phyloP scores from a whole-genome alignment of 208 protist species.

The Crithidia fasciculata region DNA sequence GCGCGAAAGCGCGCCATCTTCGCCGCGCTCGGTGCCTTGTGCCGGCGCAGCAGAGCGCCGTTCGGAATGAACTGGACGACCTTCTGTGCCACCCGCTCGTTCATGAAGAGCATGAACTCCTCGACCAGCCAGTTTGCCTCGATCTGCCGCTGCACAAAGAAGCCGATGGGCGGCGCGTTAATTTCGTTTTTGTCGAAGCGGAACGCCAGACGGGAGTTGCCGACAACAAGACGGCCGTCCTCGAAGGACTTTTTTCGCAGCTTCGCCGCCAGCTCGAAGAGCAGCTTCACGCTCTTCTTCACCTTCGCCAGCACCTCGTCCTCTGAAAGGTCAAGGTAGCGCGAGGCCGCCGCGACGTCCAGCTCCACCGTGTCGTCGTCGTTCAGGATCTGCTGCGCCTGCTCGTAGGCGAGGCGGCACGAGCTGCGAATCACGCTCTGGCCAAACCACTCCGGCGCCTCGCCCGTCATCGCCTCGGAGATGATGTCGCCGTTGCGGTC shows the following conservation, averaged over 20 bases:
- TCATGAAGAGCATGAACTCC: conserved; percentile 94
- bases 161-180: conserved; percentile 49
- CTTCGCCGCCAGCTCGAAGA: conserved; percentile 70
- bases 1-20: conserved; percentile 48
- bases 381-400: conserved; percentile 85
- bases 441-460: conserved; percentile 75
- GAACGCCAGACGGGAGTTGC: conserved; percentile 63
- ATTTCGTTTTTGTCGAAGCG: conserved; percentile 54
- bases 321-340: conserved; percentile 18
- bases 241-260: conserved; percentile 51
- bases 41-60: conserved; percentile 81
- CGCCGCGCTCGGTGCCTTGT: conserved; percentile 57
- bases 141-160: conserved; percentile 57
- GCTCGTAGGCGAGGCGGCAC: conserved; percentile 85
- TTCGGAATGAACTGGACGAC: conserved; percentile 83
- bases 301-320: conserved; percentile 38
- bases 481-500: conserved; percentile 69
- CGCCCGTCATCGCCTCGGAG: conserved; percentile 40
- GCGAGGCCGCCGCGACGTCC: conserved; percentile 34
- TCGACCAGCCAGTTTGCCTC: conserved; percentile 92
- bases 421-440: conserved; percentile 88
- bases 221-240: conserved; percentile 62
- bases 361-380: conserved; percentile 40
- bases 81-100: conserved; percentile 87
- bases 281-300: conserved; percentile 47